Base-by-base conservation (phyloP, 106 monocot species). In the Allium fistulosum region DNA sequence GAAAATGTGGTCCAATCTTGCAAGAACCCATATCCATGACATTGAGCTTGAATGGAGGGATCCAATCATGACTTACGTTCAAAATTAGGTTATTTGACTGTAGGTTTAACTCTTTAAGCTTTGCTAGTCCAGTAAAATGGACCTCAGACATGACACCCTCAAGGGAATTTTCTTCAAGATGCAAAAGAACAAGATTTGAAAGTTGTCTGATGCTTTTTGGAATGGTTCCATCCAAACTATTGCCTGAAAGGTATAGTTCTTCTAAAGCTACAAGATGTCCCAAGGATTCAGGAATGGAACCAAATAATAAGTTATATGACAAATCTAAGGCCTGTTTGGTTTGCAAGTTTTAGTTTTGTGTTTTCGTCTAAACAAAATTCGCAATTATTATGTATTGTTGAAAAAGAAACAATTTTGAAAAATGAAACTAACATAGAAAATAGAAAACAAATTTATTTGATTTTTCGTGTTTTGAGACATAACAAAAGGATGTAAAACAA, bases 1-100 rank as follows among this genome's bases (percentile, higher is more conserved):
- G 83, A 62, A 87, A 87, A 22, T 66, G 4, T 2, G 80, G 67
- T 8, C 83, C 87, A 15, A 87, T 9, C 14, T 65, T 27, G 15
- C 83, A 80, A 11, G 56, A 69, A 14, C 27, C 11, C 9, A 83
- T 2, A 13, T 6, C 4, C 15, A 80, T 17, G 0, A 7, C 3
- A 45, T 2, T 12, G 2, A 83, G 53, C 16, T 72, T 70, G 65
- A 86, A 86, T 6, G 70, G 73, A 56, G 83, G 83, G 11, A 70
- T 13, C 80, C 84, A 80, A 16, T 78, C 51, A 1, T 48, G 13
- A 11, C 48, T 49, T 4, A 87, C 8, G 1, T 15, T 46, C 0
- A 80, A 12, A 12, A 11, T 27, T 7, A 83, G 0, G 7, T 66
- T 64, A 48, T 80, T 83, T 2, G 45, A 13, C 10, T 48, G 6